Evolutionary conservation across 768 basidiomycete species (phyloP), one percentile per base, ranked within the genome.

Genomic region (Kockovaella imperatae): DNA sequence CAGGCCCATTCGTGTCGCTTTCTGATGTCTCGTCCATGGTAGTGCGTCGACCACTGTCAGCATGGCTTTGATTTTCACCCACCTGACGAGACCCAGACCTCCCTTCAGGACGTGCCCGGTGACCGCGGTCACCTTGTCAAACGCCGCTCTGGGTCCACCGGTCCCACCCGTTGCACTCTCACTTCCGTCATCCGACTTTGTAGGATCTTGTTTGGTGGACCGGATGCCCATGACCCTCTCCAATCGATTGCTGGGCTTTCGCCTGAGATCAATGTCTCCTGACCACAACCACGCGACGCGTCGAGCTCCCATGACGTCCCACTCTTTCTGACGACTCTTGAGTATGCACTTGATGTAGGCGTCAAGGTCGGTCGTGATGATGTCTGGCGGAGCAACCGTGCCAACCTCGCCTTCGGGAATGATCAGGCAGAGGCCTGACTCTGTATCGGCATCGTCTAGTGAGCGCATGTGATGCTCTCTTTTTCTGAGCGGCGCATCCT

Each of bases 361-460:
- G 21, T 66, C 64, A n/a, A 66, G 50, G 34, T 66, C 56, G 2
- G 52, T 57, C 3, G 64, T 66, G 30, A 66, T 66, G n/a, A 57
- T 52, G 45, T 66, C 61, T 5, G 64, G 64, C 8, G 60, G 52
- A 3, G 64, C 64, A 4, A 54, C 47, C 2, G 54, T 29, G 11
- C 55, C 54, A 5, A 60, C 56, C 25, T 61, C 49, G 5, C 60
- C 60, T 31, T 60, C 53, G 7, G 60, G 53, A 4, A 59, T 39
- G 40, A 65, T 65, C 42, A 61, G 29, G 5, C 40, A 50, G 6
- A 61, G 35, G 3, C 62, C 62, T 5, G 46, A 45, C 32, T 44
- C 51, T 26, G 18, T 26, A 17, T 54, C 51, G 6, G 42, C 54
- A 18, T 54, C 54, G 8, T 49, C 46, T 20, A 23, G 20, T 24